These are phyloP conservation scores for Aspergillus sp. DNA, from an alignment of 2,329 filamentous ascomycete species.

Conservation along the genomic window DNA sequence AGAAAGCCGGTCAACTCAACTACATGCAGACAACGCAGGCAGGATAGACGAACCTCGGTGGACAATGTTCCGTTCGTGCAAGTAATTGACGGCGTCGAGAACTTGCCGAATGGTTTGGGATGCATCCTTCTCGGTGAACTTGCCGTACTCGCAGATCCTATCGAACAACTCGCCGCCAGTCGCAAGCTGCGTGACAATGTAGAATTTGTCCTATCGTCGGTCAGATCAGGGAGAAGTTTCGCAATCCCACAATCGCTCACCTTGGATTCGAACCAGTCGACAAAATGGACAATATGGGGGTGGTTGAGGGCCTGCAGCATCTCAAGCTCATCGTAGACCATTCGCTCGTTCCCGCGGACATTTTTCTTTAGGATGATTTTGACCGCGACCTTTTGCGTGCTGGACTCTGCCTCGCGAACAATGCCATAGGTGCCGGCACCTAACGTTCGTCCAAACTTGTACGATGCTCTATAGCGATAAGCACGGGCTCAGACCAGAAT, in stretches of 20 bases:
- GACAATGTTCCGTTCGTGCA: constrained; percentile 90
- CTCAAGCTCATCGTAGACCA: constrained; percentile 95
- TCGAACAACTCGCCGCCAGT: constrained; percentile 96
- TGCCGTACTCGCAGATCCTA: constrained; percentile 93
- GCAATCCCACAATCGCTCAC: constrained; percentile 40
- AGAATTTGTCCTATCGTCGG: constrained; percentile 79
- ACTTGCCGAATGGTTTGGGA: constrained; percentile 93
- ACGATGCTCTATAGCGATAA: constrained; percentile 56
- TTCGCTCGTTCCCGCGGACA: constrained; percentile 93
- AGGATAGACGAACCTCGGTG: constrained; percentile 62
- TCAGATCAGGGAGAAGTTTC: constrained; percentile 6
- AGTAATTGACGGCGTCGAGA: constrained; percentile 83
- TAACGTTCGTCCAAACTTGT: constrained; percentile 84
- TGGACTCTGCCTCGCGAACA: constrained; percentile 84
- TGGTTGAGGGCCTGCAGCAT: constrained; percentile 88
- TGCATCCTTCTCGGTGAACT: constrained; percentile 96
- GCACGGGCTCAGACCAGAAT: constrained; percentile 3
- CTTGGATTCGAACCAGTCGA: constrained; percentile 98
- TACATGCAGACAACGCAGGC: background rate
- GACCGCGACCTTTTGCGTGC: constrained; percentile 74
- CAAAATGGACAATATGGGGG: constrained; percentile 91
- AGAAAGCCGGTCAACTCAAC: constrained; percentile 3
- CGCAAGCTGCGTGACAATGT: constrained; percentile 94
- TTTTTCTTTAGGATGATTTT: constrained; percentile 99
- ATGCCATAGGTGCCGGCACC: constrained; percentile 98